Percentiles rank a stretch among this genome's conserved stretches.
Conservation (phyloP, 2,329 filamentous ascomycete genomes). For the Monosporascus sp. region DNA sequence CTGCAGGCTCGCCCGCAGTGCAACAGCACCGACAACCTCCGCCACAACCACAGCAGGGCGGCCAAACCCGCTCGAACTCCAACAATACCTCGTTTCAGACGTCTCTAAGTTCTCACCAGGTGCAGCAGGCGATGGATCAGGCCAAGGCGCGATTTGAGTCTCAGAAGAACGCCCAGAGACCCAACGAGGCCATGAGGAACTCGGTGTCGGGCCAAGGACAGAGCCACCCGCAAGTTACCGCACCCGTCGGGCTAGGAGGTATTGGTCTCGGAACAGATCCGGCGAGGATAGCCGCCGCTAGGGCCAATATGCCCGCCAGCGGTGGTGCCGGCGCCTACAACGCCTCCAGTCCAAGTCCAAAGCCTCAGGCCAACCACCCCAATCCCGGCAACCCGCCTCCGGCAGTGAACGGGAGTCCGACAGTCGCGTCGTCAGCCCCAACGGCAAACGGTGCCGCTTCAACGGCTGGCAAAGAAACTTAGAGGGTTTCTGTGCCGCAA, state of each 20-base stretch:
- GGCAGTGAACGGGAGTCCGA: slow-evolving; percentile 19
- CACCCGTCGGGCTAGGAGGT: slow-evolving; percentile 26
- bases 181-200: slow-evolving; percentile 21
- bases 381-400: slow-evolving; percentile 10
- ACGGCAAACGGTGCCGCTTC: slow-evolving; percentile 13
- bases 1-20: slow-evolving; percentile 17
- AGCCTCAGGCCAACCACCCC: slow-evolving; percentile 17
- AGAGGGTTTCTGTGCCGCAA: slow-evolving; percentile 14
- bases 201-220: slow-evolving; percentile 15
- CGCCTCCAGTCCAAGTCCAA: slow-evolving; percentile 21
- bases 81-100: slow-evolving; percentile 21
- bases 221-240: slow-evolving; percentile 14
- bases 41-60: slow-evolving; percentile 9
- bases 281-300: slow-evolving; percentile 16
- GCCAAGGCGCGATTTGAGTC: slow-evolving; percentile 27
- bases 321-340: slow-evolving; percentile 11
- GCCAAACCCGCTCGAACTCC: not conserved
- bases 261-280: slow-evolving; percentile 24
- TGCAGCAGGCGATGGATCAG: slow-evolving; percentile 29
- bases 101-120: slow-evolving; percentile 25
- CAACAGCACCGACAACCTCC: slow-evolving; percentile 20
- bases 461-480: slow-evolving; percentile 18
- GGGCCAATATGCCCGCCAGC: slow-evolving; percentile 17
- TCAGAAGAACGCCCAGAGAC: slow-evolving; percentile 20
- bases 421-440: slow-evolving; percentile 8